A percentile compares a stretch with the other conserved stretches of the same genome.
Evolutionary conservation across 2,329 filamentous ascomycete genomes (phyloP).

Genomic region (Xylariaceae sp.): DNA sequence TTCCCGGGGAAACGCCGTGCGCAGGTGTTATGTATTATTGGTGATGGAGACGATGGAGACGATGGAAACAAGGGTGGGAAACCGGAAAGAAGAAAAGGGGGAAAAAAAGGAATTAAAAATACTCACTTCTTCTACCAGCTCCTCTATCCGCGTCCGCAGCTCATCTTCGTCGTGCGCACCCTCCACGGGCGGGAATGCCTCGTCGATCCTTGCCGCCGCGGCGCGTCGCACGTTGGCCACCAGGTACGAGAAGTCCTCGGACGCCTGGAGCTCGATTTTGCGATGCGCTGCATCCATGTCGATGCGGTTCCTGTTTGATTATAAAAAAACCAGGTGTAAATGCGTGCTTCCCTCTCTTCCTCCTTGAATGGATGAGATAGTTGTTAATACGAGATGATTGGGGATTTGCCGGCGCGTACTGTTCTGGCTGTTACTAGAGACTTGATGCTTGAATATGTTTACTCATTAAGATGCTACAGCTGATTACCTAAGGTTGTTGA

Average conservation of each 20-base stretch:
- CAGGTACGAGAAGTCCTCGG: constrained; percentile 72
- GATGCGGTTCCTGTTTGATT: not conserved
- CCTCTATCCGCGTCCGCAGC: constrained; percentile 60
- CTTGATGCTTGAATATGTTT: not conserved
- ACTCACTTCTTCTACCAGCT: constrained; percentile 60
- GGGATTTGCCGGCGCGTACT: not conserved
- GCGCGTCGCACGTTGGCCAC: constrained; percentile 69
- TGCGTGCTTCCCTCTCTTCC: not conserved
- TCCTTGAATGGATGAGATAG: not conserved
- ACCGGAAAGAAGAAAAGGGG: not conserved
- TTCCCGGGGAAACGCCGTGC: not conserved
- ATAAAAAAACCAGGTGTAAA: not conserved
- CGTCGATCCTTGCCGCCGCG: constrained; percentile 67
- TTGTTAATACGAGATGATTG: not conserved
- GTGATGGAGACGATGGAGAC: not conserved
- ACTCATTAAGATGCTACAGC: constrained; percentile 4
- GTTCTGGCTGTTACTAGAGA: not conserved
- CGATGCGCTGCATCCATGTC: constrained; percentile 50
- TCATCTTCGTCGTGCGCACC: constrained; percentile 54
- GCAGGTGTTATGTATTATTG: not conserved
- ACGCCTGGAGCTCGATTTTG: constrained; percentile 79
- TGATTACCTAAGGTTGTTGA: too few species aligned
- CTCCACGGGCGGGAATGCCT: constrained; percentile 68
- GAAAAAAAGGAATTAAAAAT: not conserved
- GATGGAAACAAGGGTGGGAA: not conserved